Conservation (phyloP, 1,284 basidiomycete genomes). For the Puccinia coronata region DNA sequence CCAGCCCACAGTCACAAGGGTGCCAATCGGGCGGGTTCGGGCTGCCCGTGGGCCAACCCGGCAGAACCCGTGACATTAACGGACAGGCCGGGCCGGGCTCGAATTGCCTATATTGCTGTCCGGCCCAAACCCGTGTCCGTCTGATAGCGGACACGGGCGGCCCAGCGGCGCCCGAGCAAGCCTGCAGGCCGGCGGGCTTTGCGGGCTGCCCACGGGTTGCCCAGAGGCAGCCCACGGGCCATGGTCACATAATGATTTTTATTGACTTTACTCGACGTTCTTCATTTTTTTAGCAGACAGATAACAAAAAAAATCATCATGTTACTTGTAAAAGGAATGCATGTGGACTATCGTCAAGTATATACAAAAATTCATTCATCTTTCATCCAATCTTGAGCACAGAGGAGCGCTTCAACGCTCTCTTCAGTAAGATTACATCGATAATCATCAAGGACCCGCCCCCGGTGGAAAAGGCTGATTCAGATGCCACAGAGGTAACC, state of each 20-base stretch:
- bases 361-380: background rate
- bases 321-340: no score
- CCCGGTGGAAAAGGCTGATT: background rate
- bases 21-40: constrained; percentile 8
- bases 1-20: no score
- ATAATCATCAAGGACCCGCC: background rate
- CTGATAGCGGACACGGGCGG: background rate
- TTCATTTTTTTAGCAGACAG: no score
- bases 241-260: no score
- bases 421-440: background rate
- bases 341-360: no score
- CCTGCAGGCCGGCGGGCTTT: background rate
- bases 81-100: constrained; percentile 5
- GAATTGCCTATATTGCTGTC: background rate
- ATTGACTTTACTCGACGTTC: no score
- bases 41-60: constrained; percentile 2
- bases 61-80: background rate
- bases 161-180: background rate
- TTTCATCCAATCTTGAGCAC: background rate
- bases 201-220: background rate
- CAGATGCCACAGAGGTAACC: no score
- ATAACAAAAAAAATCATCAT: no score
- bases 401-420: background rate
- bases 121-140: constrained; percentile 9
- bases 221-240: no score